Evolutionary conservation across 352 stramenopile genomes (phyloP), one percentile per base, ranked within the genome.

Genomic region (Thalassiosira delicatula): DNA sequence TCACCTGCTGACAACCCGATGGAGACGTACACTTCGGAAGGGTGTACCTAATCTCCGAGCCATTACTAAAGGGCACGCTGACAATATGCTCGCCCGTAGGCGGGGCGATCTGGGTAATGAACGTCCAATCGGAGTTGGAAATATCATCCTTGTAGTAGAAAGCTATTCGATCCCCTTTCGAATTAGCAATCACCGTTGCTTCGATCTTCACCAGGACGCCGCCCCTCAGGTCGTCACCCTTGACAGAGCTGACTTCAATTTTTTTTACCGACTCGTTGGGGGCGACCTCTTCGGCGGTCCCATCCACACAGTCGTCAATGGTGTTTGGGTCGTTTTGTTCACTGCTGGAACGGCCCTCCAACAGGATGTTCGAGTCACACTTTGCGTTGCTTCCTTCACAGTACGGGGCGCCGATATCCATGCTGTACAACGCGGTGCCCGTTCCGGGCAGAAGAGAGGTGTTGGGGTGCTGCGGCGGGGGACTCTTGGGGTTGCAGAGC

Each of bases 91-190:
- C 62, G 7, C 56, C 59, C 0, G 0, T 32, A 2, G 54, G 19
- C 11, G 75, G 75, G n/a, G 71, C 27, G 23, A 79, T 76, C 33
- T 7, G 76, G 19, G 76, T 85, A 14, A 88, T 85, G 23, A 74
- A 76, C 23, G n/a, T 73, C 81, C 81, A 88, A 27, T 76, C 17
- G 25, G 70, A 70, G 56, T 73, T 68, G 7, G 63, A 21, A 21
- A 65, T 63, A 69, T 82, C 40, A 2, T 54, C 19, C 14, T 70
- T 37, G 57, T 42, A 82, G 46, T 88, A 88, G 57, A 76, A 88
- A 74, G 85, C 81, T 0, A 85, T 76, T 61, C 35, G 44, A 60
- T 88, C 81, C 33, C 57, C 8, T 0, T 23, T 78, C 1, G 40
- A 37, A n/a, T 44, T 44, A 7, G 74, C 1, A 21, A 30, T 66